A percentile compares a stretch with the other conserved stretches of the same genome.
Conservation (phyloP, 768 basidiomycete species). For the Galerina sulciceps region DNA sequence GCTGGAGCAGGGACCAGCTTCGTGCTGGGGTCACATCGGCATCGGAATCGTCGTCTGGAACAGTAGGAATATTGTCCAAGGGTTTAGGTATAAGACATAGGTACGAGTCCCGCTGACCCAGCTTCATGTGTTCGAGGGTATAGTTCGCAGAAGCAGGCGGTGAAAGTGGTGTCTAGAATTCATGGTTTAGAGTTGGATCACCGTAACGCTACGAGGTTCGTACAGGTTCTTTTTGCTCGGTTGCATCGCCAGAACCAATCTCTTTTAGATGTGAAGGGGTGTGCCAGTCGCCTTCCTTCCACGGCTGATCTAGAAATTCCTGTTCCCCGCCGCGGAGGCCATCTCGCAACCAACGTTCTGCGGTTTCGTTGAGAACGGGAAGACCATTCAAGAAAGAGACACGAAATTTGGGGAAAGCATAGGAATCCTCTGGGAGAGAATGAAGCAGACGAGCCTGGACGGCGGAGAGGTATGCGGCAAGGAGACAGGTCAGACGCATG, state of each 20-base stretch:
- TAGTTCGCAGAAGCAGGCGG: slow-evolving; percentile 32
- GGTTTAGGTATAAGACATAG: slow-evolving; percentile 80
- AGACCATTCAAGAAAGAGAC: slow-evolving; percentile 79
- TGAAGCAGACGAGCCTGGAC: slow-evolving; percentile 55
- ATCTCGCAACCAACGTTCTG: slow-evolving; percentile 71
- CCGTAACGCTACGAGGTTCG: slow-evolving; percentile 9
- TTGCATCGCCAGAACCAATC: slow-evolving; percentile 58
- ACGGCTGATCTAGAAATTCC: slow-evolving; percentile 76
- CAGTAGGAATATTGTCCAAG: slow-evolving; percentile 45
- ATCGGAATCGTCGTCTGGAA: slow-evolving; percentile 55
- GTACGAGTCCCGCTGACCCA: slow-evolving; percentile 72
- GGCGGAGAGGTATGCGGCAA: slow-evolving; percentile 29
- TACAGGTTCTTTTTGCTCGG: slow-evolving; percentile 26
- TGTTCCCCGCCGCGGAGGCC: slow-evolving; percentile 76
- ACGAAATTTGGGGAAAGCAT: slow-evolving; percentile 82
- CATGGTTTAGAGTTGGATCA: slow-evolving; percentile 3
- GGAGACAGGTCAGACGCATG: slow-evolving; percentile 22
- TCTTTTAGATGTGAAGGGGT: slow-evolving; percentile 50
- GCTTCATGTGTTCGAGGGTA: slow-evolving; percentile 74
- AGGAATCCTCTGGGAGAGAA: slow-evolving; percentile 78
- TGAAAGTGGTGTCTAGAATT: slow-evolving; percentile 8
- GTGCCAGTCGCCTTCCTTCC: slow-evolving; percentile 46
- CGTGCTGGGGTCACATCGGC: slow-evolving; percentile 69
- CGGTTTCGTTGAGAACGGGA: slow-evolving; percentile 76
- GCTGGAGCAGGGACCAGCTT: slow-evolving; percentile 83